Percentiles rank a stretch among this genome's conserved stretches.
Conservation (phyloP, 805 yeast genomes). For the Metschnikowia santaceciliae region DNA sequence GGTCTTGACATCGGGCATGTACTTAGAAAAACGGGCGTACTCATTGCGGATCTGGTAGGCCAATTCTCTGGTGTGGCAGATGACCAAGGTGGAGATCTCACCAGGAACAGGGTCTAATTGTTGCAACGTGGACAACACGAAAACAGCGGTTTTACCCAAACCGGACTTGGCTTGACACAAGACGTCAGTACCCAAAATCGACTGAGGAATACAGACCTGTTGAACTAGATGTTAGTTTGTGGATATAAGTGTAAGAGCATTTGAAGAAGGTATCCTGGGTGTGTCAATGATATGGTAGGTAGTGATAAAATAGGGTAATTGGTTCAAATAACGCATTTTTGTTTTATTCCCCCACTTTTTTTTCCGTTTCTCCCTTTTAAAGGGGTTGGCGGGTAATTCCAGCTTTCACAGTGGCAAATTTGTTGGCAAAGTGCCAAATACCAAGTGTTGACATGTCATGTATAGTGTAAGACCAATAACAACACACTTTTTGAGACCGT, state of each 20-base stretch:
- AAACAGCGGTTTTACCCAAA: conserved; percentile 98
- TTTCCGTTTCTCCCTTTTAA: no score
- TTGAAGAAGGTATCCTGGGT: neutral
- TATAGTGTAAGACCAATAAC: no score
- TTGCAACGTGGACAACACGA: conserved; percentile 91
- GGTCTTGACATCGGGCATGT: conserved; percentile 96
- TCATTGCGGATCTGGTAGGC: conserved; percentile 98
- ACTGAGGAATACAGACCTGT: conserved; percentile 97
- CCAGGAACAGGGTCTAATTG: conserved; percentile 97
- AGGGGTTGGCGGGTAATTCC: no score
- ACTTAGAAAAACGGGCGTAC: conserved; percentile 95
- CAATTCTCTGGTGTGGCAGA: conserved; percentile 97
- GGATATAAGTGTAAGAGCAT: neutral
- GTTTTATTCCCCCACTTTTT: no score
- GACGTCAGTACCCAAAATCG: conserved; percentile 96
- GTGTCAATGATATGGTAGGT: no score
- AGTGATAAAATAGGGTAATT: no score
- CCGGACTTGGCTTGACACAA: conserved; percentile 99
- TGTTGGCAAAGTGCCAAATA: no score
- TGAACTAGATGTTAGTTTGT: conserved; percentile 59
- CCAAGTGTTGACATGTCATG: no score
- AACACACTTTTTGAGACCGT: no score
- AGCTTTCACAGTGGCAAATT: no score
- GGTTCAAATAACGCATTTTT: no score
- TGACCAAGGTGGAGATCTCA: conserved; percentile 88